Percentiles rank a stretch among this genome's conserved stretches.
Conservation (phyloP, 371 early-diverging fungal genomes). For the Mucor racemosus region DNA sequence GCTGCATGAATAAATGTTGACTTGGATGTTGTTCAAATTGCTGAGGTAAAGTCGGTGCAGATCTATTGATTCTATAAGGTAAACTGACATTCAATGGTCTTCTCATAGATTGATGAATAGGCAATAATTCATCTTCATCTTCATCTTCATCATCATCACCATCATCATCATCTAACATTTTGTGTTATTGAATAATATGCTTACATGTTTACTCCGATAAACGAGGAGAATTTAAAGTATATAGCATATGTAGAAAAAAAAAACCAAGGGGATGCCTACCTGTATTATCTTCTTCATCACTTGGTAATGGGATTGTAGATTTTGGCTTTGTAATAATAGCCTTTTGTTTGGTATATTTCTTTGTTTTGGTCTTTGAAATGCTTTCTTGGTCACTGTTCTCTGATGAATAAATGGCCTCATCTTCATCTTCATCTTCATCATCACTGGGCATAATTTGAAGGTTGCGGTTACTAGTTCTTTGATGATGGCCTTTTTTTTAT, state of each 20-base stretch:
- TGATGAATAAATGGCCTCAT: conserved; percentile 16
- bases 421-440: conserved; percentile 45
- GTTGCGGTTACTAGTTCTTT: conserved; percentile 34
- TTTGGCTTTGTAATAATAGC: background rate
- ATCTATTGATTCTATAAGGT: conserved; percentile 12
- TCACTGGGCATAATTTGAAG: conserved; percentile 49
- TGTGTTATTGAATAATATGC: background rate
- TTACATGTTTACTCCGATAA: conserved; percentile 11
- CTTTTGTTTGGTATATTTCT: background rate
- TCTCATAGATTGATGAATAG: background rate
- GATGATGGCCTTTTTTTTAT: background rate
- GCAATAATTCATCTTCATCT: conserved; percentile 13
- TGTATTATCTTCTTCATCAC: conserved; percentile 44
- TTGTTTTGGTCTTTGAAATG: background rate
- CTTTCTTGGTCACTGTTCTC: conserved; percentile 33
- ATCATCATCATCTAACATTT: background rate
- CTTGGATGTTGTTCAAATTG: background rate
- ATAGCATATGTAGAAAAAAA: background rate
- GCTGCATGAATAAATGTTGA: conserved; percentile 2
- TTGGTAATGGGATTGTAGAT: conserved; percentile 30
- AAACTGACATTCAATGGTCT: background rate
- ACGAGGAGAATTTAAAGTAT: conserved; percentile 1
- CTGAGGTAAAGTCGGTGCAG: conserved; percentile 18
- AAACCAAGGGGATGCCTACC: background rate
- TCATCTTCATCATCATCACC: conserved; percentile 16